Evolutionary conservation across 1,284 basidiomycete species (phyloP), one percentile per base, ranked within the genome.

Genomic region (Ceratobasidium sp.): DNA sequence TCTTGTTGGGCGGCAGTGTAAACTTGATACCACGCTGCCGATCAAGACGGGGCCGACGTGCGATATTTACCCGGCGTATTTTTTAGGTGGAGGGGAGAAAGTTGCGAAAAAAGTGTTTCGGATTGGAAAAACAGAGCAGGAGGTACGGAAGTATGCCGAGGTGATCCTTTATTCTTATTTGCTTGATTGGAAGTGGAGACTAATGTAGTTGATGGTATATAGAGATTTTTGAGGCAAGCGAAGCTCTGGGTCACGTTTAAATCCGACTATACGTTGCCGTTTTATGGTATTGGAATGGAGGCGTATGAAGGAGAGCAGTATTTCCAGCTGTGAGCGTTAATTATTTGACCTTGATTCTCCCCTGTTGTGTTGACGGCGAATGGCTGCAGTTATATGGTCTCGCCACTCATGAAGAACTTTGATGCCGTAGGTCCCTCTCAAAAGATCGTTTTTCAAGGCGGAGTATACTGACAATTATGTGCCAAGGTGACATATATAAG

Each of bases 61-160:
- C 22, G 63, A 65, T 27, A 53, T 54, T 41, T 66, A 66, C 29
- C 6, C 22, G 27, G 64, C 64, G 22, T 36, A 14, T 1, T 54
- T 66, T 24, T 33, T 54, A 14, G 50, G 48, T 7, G 50, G 50
- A 14, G 64, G 33, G 41, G 29, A 66, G 24, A 53, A 66, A n/a
- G 60, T 63, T 14, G 60, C 60, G n/a, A 63, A 63, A 22, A 63
- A 63, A 27, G 60, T 63, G 17, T 54, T 53, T 54, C 53, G 64
- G n/a, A 31, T 66, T 54, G 50, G 48, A 36, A 54, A 54, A n/a
- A n/a, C 29, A 3, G 64, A 66, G 15, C 9, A 44, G 24, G 50
- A 53, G n/a, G 33, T 66, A 8, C n/a, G n/a, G 41, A 33, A 41
- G 15, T 63, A 63, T 45, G 60, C 60, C 9, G 36, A 47, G 36